phyloP scores from a whole-genome alignment of 345 rosid genomes.

The Populus ilicifolia region DNA sequence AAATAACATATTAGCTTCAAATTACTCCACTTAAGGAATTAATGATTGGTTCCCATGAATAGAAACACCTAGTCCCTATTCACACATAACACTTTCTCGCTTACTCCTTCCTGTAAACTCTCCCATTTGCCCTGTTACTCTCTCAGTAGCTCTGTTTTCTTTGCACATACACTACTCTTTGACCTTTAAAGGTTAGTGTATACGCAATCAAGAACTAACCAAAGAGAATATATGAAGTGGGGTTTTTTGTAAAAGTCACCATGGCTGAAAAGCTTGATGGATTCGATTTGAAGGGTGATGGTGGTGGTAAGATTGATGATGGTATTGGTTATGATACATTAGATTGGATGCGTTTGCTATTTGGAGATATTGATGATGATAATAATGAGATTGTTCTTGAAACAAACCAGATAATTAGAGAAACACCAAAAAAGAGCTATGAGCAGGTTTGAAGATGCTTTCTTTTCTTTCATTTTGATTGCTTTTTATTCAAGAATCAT shows the following conservation, averaged over 20 bases:
- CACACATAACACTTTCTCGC: not conserved
- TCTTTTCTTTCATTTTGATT: not conserved
- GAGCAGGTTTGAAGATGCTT: constrained; percentile 2
- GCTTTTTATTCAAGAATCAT: not conserved
- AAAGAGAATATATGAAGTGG: not conserved
- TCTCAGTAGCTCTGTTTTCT: not conserved
- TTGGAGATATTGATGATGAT: not conserved
- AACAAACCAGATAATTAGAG: not conserved
- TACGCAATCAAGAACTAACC: not conserved
- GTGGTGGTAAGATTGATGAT: not conserved
- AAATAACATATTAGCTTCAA: not conserved
- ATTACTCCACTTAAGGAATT: not conserved
- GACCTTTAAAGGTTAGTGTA: not conserved
- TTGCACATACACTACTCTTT: not conserved
- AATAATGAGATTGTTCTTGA: not conserved
- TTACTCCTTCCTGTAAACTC: not conserved
- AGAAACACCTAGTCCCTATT: not conserved
- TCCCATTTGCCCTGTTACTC: not conserved
- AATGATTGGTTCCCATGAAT: not conserved
- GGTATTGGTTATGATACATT: not conserved
- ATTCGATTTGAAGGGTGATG: not conserved
- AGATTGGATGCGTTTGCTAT: not conserved
- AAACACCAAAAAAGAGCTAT: not conserved
- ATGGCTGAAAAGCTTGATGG: not conserved
- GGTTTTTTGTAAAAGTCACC: not conserved